Conservation (phyloP, 768 basidiomycete species). For the Tephrocybe sp. region DNA sequence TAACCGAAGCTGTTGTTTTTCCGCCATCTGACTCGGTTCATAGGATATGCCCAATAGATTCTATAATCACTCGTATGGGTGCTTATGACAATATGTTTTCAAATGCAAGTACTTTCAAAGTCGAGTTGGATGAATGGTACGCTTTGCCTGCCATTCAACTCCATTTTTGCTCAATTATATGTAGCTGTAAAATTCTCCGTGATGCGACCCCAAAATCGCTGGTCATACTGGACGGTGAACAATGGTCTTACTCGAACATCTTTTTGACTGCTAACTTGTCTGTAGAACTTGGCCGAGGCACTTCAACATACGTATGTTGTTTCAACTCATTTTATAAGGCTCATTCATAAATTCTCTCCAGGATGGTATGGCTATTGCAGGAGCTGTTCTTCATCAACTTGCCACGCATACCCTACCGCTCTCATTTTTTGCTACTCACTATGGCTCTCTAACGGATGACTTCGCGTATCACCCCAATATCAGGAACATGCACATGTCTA, state of each 20-base stretch:
- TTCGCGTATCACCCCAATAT: conserved; percentile 92
- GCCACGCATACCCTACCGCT: conserved; percentile 91
- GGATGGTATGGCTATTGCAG: conserved; percentile 99
- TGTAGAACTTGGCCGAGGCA: conserved; percentile 90
- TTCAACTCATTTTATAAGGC: not conserved
- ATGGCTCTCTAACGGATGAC: conserved; percentile 93
- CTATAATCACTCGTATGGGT: conserved; percentile 96
- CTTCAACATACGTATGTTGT: conserved; percentile 80
- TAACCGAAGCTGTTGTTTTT: not conserved
- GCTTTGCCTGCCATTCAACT: not conserved
- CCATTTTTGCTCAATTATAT: not conserved
- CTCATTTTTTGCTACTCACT: conserved; percentile 98
- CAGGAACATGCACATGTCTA: conserved; percentile 94
- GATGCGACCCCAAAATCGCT: conserved; percentile 93
- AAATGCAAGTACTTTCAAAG: conserved; percentile 95
- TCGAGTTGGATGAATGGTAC: conserved; percentile 96
- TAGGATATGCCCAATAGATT: conserved; percentile 86
- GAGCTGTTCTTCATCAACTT: conserved; percentile 91
- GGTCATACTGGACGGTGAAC: conserved; percentile 90
- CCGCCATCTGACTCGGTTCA: not conserved
- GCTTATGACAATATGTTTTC: conserved; percentile 98
- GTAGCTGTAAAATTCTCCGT: conserved; percentile 87
- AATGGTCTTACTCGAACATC: not conserved
- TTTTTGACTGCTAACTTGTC: conserved; percentile 11
- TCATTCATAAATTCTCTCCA: conserved; percentile 24